Conservation (phyloP, 345 rosid genomes). For the Salix caprea region DNA sequence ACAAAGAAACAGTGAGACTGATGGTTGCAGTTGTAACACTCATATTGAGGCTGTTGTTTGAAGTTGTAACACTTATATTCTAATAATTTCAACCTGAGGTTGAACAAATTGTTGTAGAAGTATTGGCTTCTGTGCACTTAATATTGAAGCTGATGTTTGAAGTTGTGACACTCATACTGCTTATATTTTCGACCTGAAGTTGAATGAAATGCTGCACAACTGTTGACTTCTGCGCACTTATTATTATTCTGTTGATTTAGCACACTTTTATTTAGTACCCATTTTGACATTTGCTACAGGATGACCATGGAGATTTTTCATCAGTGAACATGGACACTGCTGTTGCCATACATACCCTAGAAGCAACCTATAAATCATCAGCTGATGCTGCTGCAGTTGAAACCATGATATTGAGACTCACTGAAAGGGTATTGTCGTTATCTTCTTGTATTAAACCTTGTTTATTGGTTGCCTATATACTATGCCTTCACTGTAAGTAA, state of each 20-base stretch:
- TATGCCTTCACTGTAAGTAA: neutral
- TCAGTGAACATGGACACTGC: slow-evolving; percentile 99
- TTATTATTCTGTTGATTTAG: neutral
- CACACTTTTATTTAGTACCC: neutral
- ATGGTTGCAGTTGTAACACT: too few species aligned
- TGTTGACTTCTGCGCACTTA: neutral
- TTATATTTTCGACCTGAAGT: neutral
- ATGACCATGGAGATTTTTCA: slow-evolving; percentile 94
- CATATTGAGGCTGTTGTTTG: neutral
- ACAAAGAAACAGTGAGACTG: neutral
- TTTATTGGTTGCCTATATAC: neutral
- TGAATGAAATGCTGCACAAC: neutral
- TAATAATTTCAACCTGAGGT: neutral
- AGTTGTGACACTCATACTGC: neutral
- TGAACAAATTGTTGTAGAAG: neutral
- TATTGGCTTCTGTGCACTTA: neutral
- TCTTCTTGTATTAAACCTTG: neutral
- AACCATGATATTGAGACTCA: slow-evolving; percentile 68
- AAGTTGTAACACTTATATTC: neutral
- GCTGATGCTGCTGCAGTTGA: slow-evolving; percentile 90
- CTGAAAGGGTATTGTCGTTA: slow-evolving; percentile 54
- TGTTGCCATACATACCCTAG: slow-evolving; percentile 96
- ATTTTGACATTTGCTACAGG: slow-evolving; percentile 38
- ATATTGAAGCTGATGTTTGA: neutral
- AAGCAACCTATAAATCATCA: slow-evolving; percentile 89